These are phyloP conservation scores for Evansstolkia leycettana DNA, from an alignment of 495 filamentous ascomycete genomes.

Conservation along the genomic window DNA sequence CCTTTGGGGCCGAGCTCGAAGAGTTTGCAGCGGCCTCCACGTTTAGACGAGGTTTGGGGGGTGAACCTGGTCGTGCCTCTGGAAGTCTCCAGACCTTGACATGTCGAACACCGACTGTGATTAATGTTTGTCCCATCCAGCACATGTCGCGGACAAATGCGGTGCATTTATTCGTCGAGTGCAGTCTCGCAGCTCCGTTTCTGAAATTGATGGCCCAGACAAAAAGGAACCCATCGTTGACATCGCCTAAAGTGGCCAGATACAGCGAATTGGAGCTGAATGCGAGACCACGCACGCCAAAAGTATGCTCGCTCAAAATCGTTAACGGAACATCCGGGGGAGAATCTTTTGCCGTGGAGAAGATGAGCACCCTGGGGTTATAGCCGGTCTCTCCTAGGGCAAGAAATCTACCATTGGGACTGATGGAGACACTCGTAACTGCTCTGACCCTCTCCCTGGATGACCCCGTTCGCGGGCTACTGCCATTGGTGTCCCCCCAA, in stretches of 20 bases:
- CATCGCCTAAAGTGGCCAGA: constrained; percentile 74
- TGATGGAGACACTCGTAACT: constrained; percentile 89
- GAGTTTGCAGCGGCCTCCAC: constrained; percentile 25
- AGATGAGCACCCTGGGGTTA: constrained; percentile 81
- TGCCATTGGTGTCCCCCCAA: constrained; percentile 45
- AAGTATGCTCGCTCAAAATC: constrained; percentile 78
- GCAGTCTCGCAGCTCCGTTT: constrained; percentile 73
- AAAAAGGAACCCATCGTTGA: constrained; percentile 90
- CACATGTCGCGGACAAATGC: constrained; percentile 68
- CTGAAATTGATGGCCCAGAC: constrained; percentile 77
- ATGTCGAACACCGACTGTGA: constrained; percentile 77
- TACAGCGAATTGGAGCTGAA: constrained; percentile 83
- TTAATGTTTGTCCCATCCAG: constrained; percentile 66
- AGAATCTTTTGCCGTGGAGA: constrained; percentile 61
- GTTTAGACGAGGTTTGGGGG: constrained; percentile 34
- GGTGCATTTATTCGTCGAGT: constrained; percentile 91
- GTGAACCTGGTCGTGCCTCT: constrained; percentile 36
- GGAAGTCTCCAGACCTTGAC: constrained; percentile 89
- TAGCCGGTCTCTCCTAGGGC: constrained; percentile 96
- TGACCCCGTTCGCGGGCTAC: constrained; percentile 56
- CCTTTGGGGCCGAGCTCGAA: constrained; percentile 36
- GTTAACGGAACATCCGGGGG: constrained; percentile 73
- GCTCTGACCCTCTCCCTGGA: constrained; percentile 85
- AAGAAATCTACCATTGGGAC: constrained; percentile 76
- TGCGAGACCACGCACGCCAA: constrained; percentile 75